Percentiles rank a stretch among this genome's conserved stretches.
These are phyloP conservation scores for Prunus mira DNA, from an alignment of 306 rosid genomes.

Conservation along the genomic window DNA sequence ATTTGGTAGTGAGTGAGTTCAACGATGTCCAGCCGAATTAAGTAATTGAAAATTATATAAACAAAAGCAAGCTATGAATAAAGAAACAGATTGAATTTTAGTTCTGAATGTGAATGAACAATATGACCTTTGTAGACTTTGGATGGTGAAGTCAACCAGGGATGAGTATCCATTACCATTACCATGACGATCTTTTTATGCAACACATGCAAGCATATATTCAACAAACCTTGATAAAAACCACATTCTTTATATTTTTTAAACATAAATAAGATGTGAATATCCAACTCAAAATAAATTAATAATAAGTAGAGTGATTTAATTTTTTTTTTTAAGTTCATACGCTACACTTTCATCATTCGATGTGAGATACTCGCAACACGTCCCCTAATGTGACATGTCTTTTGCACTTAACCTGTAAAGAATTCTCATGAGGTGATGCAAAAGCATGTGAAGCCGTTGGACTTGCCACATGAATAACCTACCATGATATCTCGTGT, in stretches of 20 bases:
- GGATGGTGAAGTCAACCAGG: background rate
- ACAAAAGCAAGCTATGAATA: background rate
- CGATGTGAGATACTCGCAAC: too few relatives aligned
- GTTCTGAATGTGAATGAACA: background rate
- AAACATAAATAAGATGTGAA: too few relatives aligned
- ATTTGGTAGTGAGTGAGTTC: background rate
- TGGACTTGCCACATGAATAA: too few relatives aligned
- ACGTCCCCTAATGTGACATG: too few relatives aligned
- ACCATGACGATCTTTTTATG: background rate
- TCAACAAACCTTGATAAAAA: background rate
- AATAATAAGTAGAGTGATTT: too few relatives aligned
- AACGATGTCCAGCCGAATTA: background rate
- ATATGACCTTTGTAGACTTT: background rate
- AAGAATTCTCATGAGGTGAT: too few relatives aligned
- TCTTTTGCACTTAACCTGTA: rapidly evolving
- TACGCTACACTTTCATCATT: too few relatives aligned
- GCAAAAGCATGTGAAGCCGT: rapidly evolving
- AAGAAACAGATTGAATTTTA: background rate
- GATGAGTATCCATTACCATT: background rate
- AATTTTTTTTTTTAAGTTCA: too few relatives aligned
- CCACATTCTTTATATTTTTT: too few relatives aligned
- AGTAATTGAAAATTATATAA: background rate
- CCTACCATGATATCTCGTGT: too few relatives aligned
- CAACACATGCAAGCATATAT: background rate
- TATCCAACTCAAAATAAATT: too few relatives aligned